These are phyloP conservation scores for Alnus glutinosa DNA, from an alignment of 306 rosid genomes.

Conservation along the genomic window DNA sequence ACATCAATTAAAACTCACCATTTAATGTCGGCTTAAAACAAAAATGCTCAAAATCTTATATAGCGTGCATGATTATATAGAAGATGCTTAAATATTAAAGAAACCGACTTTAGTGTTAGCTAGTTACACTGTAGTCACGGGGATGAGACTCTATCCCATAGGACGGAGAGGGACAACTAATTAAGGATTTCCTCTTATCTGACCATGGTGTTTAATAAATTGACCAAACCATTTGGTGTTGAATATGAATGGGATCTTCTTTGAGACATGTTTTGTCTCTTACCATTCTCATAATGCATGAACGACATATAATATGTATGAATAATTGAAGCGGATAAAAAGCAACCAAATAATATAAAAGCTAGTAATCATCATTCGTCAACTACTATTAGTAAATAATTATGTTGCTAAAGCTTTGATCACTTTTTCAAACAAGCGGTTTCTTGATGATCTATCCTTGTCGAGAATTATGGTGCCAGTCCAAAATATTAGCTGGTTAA, in stretches of 20 bases:
- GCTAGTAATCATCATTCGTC: background rate
- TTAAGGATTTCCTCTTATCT: too few species aligned
- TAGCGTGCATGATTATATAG: too few species aligned
- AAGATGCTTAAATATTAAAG: too few species aligned
- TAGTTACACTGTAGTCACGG: background rate
- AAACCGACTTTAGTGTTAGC: background rate
- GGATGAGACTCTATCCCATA: background rate
- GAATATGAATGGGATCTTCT: background rate
- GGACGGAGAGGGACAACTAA: background rate
- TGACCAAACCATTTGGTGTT: background rate
- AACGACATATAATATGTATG: background rate
- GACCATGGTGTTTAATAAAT: background rate
- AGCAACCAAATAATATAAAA: background rate
- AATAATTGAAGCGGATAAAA: background rate
- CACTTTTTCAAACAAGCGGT: background rate
- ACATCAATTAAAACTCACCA: too few species aligned
- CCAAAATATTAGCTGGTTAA: background rate
- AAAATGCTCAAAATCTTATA: too few species aligned
- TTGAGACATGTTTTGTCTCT: background rate
- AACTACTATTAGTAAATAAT: background rate
- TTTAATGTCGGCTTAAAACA: too few species aligned
- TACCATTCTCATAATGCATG: background rate
- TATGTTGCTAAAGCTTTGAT: background rate
- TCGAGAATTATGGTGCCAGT: background rate
- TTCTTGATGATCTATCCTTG: background rate